Evolutionary conservation across 1,284 basidiomycete species (phyloP).

Genomic region (Uromyces viciae-fabae): DNA sequence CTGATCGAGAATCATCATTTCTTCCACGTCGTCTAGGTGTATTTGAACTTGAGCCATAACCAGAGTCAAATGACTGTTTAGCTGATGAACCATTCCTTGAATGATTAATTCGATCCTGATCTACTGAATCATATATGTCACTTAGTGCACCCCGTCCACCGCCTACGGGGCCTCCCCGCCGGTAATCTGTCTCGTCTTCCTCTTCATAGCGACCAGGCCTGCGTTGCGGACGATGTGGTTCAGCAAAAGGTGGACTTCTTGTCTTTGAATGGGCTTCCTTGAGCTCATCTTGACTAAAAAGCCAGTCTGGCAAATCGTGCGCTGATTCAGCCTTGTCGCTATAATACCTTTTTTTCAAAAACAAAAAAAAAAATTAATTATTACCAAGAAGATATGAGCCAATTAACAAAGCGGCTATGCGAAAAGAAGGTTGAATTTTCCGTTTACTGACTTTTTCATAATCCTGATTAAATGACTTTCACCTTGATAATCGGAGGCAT

Average conservation of each 20-base stretch:
- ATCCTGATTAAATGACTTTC: constrained; percentile 45
- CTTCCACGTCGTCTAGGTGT: not conserved
- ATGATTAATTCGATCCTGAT: not conserved
- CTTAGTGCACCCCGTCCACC: not conserved
- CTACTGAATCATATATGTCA: constrained; percentile 17
- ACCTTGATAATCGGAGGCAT: constrained; percentile 41
- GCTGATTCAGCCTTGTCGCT: constrained; percentile 28
- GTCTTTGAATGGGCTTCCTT: not conserved
- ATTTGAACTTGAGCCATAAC: constrained; percentile 30
- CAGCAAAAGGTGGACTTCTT: not conserved
- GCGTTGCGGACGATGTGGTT: not conserved
- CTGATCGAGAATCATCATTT: not conserved
- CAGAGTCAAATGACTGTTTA: constrained; percentile 36
- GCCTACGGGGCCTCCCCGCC: not conserved
- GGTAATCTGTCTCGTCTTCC: not conserved
- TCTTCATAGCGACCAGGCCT: not conserved
- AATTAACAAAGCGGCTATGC: too few relatives aligned
- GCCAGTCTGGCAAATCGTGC: constrained; percentile 39
- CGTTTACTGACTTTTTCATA: constrained; percentile 37
- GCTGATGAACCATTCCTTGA: not conserved
- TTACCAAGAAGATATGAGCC: too few relatives aligned
- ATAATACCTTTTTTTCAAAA: constrained; percentile 1
- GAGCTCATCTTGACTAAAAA: constrained; percentile 24
- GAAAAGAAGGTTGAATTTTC: not conserved
- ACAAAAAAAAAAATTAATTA: not conserved